phyloP scores from a whole-genome alignment of 164 flowering plant genomes.

The Dillenia suffruticosa region DNA sequence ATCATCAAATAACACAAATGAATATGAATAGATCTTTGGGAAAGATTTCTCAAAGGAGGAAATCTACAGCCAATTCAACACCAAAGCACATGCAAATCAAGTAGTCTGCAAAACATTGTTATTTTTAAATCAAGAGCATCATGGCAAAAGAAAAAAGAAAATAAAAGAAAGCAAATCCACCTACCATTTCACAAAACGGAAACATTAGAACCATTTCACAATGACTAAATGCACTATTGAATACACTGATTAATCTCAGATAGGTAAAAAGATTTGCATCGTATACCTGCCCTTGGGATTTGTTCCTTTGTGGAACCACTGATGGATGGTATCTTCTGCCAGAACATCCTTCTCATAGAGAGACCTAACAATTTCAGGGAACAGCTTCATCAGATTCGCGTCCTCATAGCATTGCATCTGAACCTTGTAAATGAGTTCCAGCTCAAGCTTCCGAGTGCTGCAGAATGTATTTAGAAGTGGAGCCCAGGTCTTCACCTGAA shows the following conservation, averaged over 20 bases:
- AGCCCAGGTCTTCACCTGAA: slow-evolving; percentile 95
- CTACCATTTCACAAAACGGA: background rate
- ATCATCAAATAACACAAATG: too few relatives aligned
- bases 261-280: background rate
- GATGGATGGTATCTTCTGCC: slow-evolving; percentile 93
- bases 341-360: slow-evolving; percentile 96
- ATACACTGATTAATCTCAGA: background rate
- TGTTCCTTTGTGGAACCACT: slow-evolving; percentile 93
- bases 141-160: background rate
- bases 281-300: slow-evolving; percentile 93
- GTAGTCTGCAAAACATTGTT: too few relatives aligned
- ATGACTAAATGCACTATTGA: too few relatives aligned
- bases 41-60: too few relatives aligned
- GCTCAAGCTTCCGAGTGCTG: slow-evolving; percentile 84
- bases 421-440: slow-evolving; percentile 92
- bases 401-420: slow-evolving; percentile 98
- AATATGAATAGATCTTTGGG: too few relatives aligned
- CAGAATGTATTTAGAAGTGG: slow-evolving; percentile 72
- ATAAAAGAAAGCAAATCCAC: background rate
- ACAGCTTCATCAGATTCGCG: slow-evolving; percentile 92
- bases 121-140: too few relatives aligned
- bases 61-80: too few relatives aligned
- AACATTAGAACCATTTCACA: background rate
- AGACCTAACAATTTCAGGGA: slow-evolving; percentile 88
- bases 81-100: too few relatives aligned